Conservation (phyloP, 805 yeast species). For the Lachancea meyersii region DNA sequence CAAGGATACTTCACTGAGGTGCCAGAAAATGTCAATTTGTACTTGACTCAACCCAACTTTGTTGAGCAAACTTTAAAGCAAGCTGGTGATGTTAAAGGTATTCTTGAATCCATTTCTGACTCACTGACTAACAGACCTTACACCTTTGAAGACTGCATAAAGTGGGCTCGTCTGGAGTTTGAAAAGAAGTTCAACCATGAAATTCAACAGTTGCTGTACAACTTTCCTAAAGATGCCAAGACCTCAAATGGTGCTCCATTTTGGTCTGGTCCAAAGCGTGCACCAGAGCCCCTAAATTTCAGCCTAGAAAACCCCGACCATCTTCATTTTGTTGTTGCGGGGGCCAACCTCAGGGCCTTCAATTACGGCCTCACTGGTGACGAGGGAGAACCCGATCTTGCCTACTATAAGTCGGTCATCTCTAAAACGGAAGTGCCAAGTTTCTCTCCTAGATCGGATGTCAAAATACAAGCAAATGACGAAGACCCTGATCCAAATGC, state of each 20-base stretch:
- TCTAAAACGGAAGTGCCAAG: conserved; percentile 46
- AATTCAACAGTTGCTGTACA: conserved; percentile 81
- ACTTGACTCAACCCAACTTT: conserved; percentile 84
- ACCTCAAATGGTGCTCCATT: conserved; percentile 89
- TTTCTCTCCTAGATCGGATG: conserved; percentile 67
- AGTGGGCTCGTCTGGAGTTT: conserved; percentile 90
- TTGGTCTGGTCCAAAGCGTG: conserved; percentile 98
- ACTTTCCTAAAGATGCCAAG: conserved; percentile 90
- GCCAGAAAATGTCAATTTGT: conserved; percentile 90
- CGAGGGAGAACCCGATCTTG: conserved; percentile 42
- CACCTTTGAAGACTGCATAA: conserved; percentile 86
- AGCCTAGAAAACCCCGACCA: conserved; percentile 74
- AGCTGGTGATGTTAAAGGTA: conserved; percentile 84
- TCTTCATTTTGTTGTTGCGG: conserved; percentile 76
- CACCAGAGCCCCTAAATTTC: conserved; percentile 80
- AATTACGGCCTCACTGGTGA: conserved; percentile 86
- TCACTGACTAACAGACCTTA: conserved; percentile 78
- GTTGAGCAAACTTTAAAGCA: conserved; percentile 89
- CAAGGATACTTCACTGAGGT: conserved; percentile 85
- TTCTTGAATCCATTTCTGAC: conserved; percentile 71
- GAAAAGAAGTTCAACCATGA: conserved; percentile 81
- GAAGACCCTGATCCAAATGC: conserved; percentile 86
- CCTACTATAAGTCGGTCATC: conserved; percentile 49
- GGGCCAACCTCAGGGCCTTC: conserved; percentile 84
- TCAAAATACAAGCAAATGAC: conserved; percentile 78